A percentile compares a stretch with the other conserved stretches of the same genome.
Conservation (phyloP, 2,329 filamentous ascomycete genomes). For the Alternaria angustiovoidea region DNA sequence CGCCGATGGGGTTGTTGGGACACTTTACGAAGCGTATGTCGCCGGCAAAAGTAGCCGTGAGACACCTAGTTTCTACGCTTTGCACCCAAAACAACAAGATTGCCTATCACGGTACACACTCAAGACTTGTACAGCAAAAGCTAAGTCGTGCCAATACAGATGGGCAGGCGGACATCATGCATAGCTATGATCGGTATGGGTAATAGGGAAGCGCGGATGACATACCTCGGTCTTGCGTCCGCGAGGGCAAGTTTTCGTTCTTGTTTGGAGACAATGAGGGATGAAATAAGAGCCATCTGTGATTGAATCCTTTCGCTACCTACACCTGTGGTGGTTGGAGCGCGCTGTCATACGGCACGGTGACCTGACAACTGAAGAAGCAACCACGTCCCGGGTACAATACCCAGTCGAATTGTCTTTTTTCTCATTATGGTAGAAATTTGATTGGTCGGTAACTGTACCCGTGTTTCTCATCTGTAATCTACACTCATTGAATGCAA, state of each 20-base stretch:
- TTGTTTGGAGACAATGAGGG: not conserved
- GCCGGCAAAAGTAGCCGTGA: slow-evolving; percentile 7
- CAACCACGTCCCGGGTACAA: not conserved
- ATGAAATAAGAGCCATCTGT: not conserved
- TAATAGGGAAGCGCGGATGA: not conserved
- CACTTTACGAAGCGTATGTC: not conserved
- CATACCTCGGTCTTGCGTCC: not conserved
- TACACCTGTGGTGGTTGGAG: not conserved
- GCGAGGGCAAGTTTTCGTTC: not conserved
- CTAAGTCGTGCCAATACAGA: not conserved
- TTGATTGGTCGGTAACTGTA: slow-evolving; percentile 14
- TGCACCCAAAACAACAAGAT: not conserved
- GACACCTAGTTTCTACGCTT: slow-evolving; percentile 12
- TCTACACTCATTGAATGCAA: slow-evolving; percentile 8
- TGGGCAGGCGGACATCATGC: not conserved
- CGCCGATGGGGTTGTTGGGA: not conserved
- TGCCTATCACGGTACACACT: slow-evolving; percentile 8
- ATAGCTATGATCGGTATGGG: not conserved
- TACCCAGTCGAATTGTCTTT: not conserved
- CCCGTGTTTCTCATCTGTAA: slow-evolving; percentile 17
- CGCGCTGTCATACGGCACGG: not conserved
- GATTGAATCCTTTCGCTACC: not conserved
- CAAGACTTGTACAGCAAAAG: not conserved
- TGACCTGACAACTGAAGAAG: not conserved
- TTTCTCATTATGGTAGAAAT: not conserved